Evolutionary conservation across 345 rosid genomes (phyloP), one percentile per base, ranked within the genome.

Genomic region (Rhizophora apiculata): DNA sequence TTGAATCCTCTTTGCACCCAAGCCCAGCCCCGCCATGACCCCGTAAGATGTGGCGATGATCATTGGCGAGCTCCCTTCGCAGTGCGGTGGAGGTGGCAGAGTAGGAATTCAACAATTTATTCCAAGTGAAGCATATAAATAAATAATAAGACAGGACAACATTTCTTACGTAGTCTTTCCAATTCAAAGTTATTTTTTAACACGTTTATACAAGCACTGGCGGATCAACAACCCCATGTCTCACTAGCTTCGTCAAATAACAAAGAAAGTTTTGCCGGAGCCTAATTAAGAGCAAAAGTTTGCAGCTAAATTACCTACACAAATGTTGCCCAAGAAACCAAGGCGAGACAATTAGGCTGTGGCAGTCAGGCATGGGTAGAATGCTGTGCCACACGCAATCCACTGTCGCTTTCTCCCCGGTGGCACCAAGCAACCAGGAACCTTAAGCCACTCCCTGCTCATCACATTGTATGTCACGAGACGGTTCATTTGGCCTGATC

Each of bases 371-470:
- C 90, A 88, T 1, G 99, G 98, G 52, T 86, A 76, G 78, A 95
- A 95, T 27, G 96, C 92, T 34, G 99, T 85, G 32, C 99, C 98
- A 2, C 94, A 90, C 0, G 97, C 92, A 54, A 95, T 86, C 99
- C 97, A 92, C 70, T 86, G 97, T 66, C 96, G 74, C 80, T 85
- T 95, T 63, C 85, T 85, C 63, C 92, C 92, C 13, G 81, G 79
- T 2, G 96, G 97, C 71, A 88, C 85, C 60, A 83, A 57, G 46
- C 96, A 95, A 62, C 90, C 85, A 18, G 99, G 97, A 75, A 92
- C 94, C 83, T 90, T 92, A 58, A 70, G 68, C 97, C 99, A 95
- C 71, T 95, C 99, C 83, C 79, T 73, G 76, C 83, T 90, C 57
- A 69, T 75, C 75, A 83, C 84, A 78, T 90, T 86, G 80, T 92